Percentiles rank a stretch among this genome's conserved stretches.
phyloP scores from a whole-genome alignment of 2,329 filamentous ascomycete genomes.

The Aureobasidium sp. region DNA sequence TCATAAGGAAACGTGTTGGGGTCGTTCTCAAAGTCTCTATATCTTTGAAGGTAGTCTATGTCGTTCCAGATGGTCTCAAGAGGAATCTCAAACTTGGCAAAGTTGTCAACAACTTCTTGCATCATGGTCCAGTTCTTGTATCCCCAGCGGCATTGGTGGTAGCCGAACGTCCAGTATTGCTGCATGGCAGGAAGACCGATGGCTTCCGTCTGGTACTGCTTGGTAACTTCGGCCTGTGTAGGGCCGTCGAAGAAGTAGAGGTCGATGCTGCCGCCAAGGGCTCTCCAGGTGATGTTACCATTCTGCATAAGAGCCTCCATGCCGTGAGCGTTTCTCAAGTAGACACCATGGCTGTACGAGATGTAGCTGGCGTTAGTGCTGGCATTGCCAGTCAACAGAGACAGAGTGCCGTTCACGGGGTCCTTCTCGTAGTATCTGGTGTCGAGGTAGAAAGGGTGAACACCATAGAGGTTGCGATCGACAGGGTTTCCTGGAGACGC shows the following conservation, averaged over 20 bases:
- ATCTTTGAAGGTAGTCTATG: slow-evolving; percentile 29
- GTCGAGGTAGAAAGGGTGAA: slow-evolving; percentile 72
- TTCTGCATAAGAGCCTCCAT: slow-evolving; percentile 63
- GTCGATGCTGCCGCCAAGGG: slow-evolving; percentile 69
- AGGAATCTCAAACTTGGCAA: slow-evolving; percentile 50
- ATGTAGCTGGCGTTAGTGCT: slow-evolving; percentile 50
- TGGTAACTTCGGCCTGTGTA: slow-evolving; percentile 59
- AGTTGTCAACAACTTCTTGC: slow-evolving; percentile 50
- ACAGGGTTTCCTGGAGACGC: too few relatives aligned
- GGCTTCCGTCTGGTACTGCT: slow-evolving; percentile 60
- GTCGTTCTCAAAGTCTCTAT: slow-evolving; percentile 49
- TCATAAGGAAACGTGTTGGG: slow-evolving; percentile 44
- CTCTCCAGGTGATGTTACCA: slow-evolving; percentile 63
- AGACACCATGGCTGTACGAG: slow-evolving; percentile 69
- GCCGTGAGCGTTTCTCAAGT: slow-evolving; percentile 67
- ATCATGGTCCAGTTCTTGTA: slow-evolving; percentile 59
- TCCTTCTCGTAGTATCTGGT: slow-evolving; percentile 64
- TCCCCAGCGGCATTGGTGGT: slow-evolving; percentile 78
- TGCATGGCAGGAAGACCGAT: slow-evolving; percentile 69
- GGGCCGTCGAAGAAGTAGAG: slow-evolving; percentile 74
- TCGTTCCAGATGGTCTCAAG: slow-evolving; percentile 46
- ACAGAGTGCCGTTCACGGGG: slow-evolving; percentile 40
- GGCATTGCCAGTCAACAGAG: slow-evolving; percentile 48
- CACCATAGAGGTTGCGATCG: slow-evolving; percentile 64
- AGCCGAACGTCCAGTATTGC: slow-evolving; percentile 75